A percentile compares a stretch with the other conserved stretches of the same genome.
Evolutionary conservation across 2,329 filamentous ascomycete genomes (phyloP).

Genomic region (Arthroderma sp.): DNA sequence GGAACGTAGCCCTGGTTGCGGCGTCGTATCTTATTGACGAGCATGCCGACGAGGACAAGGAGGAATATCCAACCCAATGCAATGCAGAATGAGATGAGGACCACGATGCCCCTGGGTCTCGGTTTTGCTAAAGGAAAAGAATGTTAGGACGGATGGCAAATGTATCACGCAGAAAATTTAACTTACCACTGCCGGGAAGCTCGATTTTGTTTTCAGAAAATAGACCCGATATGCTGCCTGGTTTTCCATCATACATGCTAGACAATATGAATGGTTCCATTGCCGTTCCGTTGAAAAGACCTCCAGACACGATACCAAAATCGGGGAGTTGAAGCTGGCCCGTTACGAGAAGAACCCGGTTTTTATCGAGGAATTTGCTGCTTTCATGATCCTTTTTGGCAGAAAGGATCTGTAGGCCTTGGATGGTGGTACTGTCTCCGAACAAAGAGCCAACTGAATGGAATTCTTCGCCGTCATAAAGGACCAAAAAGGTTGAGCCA

Average conservation of each 20-base stretch:
- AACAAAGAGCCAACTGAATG: constrained; percentile 51
- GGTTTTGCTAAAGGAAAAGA: constrained; percentile 17
- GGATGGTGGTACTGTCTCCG: constrained; percentile 52
- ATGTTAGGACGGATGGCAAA: background rate
- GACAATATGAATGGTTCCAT: constrained; percentile 72
- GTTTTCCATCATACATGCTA: constrained; percentile 48
- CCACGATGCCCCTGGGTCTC: constrained; percentile 32
- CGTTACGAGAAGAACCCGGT: constrained; percentile 68
- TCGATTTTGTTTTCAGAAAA: constrained; percentile 73
- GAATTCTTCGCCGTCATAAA: constrained; percentile 65
- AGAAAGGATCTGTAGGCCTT: constrained; percentile 68
- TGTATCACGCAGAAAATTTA: background rate
- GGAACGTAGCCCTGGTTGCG: constrained; percentile 34
- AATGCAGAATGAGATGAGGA: constrained; percentile 35
- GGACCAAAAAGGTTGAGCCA: constrained; percentile 63
- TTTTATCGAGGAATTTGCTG: constrained; percentile 49
- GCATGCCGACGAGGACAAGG: constrained; percentile 33
- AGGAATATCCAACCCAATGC: constrained; percentile 36
- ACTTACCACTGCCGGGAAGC: constrained; percentile 53
- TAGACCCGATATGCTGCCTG: constrained; percentile 64
- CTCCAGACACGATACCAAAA: constrained; percentile 74
- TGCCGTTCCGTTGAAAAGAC: constrained; percentile 69
- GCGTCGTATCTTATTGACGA: constrained; percentile 35
- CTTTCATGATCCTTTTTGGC: constrained; percentile 54
- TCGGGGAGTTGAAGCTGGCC: constrained; percentile 62